Conservation (phyloP, 352 stramenopile species). For the Thraustotheca clavata region DNA sequence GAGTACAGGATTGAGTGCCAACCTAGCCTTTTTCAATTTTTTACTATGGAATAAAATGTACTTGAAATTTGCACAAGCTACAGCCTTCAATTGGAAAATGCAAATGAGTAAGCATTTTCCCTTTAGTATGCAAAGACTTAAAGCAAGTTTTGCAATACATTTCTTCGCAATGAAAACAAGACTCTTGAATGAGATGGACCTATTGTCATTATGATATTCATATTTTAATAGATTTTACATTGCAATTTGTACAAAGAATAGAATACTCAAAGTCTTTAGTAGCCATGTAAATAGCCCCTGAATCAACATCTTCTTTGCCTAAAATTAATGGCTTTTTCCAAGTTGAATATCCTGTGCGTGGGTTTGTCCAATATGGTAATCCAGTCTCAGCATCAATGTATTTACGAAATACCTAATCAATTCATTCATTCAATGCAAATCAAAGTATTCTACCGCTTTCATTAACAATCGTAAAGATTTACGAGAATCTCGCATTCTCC, state of each 20-base stretch:
- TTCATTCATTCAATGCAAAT: not conserved
- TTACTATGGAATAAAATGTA: not conserved
- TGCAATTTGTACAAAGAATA: conserved; percentile 14
- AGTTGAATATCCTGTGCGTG: conserved; percentile 48
- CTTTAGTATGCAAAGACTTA: conserved; percentile 3
- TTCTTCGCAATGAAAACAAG: conserved; percentile 20
- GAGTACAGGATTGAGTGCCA: not conserved
- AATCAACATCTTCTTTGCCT: conserved; percentile 41
- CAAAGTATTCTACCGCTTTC: not conserved
- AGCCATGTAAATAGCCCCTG: conserved; percentile 34
- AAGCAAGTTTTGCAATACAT: conserved; percentile 8
- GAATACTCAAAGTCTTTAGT: conserved; percentile 4
- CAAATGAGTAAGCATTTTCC: conserved; percentile 6
- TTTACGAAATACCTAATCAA: conserved; percentile 51
- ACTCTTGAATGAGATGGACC: conserved; percentile 12
- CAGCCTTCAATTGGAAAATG: conserved; percentile 2
- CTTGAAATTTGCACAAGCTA: conserved; percentile 7
- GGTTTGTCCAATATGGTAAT: conserved; percentile 67
- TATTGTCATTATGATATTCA: not conserved
- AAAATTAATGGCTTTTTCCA: conserved; percentile 51
- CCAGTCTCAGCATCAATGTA: conserved; percentile 55
- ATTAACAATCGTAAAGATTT: conserved; percentile 4
- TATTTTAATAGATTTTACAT: not conserved
- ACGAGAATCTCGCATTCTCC: not conserved
- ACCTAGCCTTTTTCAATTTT: not conserved